Percentiles rank a stretch among this genome's conserved stretches.
Conservation (phyloP, 2,329 filamentous ascomycete species). For the Talaromyces sp. region DNA sequence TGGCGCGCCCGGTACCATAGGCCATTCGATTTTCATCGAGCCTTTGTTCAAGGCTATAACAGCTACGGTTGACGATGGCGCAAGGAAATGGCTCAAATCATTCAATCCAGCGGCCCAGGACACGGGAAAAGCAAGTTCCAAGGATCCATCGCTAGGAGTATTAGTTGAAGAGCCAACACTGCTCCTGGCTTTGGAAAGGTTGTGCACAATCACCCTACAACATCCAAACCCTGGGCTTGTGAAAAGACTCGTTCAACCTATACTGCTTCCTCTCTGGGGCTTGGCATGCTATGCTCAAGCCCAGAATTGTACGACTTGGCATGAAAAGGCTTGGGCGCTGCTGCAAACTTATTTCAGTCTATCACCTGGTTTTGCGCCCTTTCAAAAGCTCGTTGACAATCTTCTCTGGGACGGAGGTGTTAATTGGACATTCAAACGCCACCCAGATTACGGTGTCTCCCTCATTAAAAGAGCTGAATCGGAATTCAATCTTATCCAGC, state of each 20-base stretch:
- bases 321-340: constrained; percentile 26
- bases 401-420: constrained; percentile 35
- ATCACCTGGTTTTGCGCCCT: constrained; percentile 28
- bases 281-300: constrained; percentile 29
- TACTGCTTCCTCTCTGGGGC: constrained; percentile 38
- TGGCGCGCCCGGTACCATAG: constrained; percentile 34
- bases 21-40: constrained; percentile 36
- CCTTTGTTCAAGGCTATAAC: constrained; percentile 34
- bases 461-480: constrained; percentile 20
- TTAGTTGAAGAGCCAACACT: constrained; percentile 22
- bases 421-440: constrained; percentile 30
- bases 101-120: constrained; percentile 13
- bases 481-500: constrained; percentile 22
- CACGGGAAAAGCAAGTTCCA: background rate
- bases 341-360: constrained; percentile 37
- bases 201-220: constrained; percentile 31
- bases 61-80: constrained; percentile 21
- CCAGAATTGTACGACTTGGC: constrained; percentile 19
- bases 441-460: constrained; percentile 17
- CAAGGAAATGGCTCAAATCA: constrained; percentile 22
- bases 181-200: constrained; percentile 26
- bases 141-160: constrained; percentile 1
- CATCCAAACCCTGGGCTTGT: constrained; percentile 40
- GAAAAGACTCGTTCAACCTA: constrained; percentile 34
- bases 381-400: constrained; percentile 35